Base-by-base conservation (phyloP, 2,329 filamentous ascomycete species). In the Pyrenophora seminiperda region DNA sequence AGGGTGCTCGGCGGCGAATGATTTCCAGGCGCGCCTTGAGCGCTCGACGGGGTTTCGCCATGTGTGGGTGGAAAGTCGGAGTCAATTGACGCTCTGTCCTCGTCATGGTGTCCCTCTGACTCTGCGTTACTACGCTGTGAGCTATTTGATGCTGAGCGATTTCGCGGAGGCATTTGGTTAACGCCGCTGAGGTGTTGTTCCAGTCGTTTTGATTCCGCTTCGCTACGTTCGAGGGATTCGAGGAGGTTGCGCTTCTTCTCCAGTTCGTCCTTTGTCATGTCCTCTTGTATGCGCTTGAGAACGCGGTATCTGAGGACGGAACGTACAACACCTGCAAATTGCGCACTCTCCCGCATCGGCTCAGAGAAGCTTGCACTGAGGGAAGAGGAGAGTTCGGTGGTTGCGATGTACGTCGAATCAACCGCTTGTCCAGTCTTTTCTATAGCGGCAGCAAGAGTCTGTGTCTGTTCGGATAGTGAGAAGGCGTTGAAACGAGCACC, bases 401-500 rank as follows among this genome's bases (percentile, higher is more conserved):
- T 97, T 7, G 90, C 91, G 58, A 99, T 92, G 70, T 97, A 99
- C 0, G 94, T 97, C 7, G 90, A 90, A 71, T 99, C 94, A 7
- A 93, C 91, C 2, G 94, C 94, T 74, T 99, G 94, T 0, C 94
- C 94, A 37, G 96, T 84, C 56, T 92, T 88, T 74, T 99, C 94
- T 59, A 99, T 97, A 0, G 94, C 94, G 10, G 91, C 87, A 7
- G 92, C 91, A 5, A 99, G 85, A 3, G 90, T 91, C 10, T 89
- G 87, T 0, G 91, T 92, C 61, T 91, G 89, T 72, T 99, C 94
- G 0, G 92, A 97, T 1, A 99, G 80, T 0, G 95, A 95, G 73
- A 99, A 99, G 1, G 90, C 94, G 66, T 99, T 99, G 73, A 94
- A 97, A 54, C 91, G 84, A n/a, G 92, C 94, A 6, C 94, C 94